Evolutionary conservation across 75 land plant species (phyloP), one percentile per base, ranked within the genome.

Genomic region (Sequoiadendron giganteum): DNA sequence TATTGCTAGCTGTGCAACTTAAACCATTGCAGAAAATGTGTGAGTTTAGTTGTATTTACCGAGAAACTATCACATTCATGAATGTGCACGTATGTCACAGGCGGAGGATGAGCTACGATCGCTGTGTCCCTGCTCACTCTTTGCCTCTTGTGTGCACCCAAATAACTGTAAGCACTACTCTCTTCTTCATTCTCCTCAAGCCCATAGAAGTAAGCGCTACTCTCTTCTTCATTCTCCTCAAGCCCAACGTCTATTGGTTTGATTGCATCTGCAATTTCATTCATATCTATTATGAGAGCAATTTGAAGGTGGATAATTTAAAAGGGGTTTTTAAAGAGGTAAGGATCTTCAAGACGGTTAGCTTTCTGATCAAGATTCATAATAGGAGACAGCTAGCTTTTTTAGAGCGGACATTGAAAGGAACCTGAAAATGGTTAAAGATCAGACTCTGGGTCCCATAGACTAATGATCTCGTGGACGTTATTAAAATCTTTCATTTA

Each of bases 41-140:
- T 39, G 73, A 7, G 47, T 2, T 40, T 18, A 10, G 9, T 43
- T 3, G 0, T 42, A 76, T 84, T 87, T 32, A 89, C 89, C 43
- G 85, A 88, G 85, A 89, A 89, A 25, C 55, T 48, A 10, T 43
- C 34, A 36, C 90, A 87, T 76, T 89, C 89, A 61, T 87, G 80
- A 25, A 89, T 25, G 54, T 89, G 85, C 16, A 89, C 4, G 75
- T 89, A 89, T 39, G 90, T 86, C 56, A 85, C 47, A 0, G n/a
- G 45, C 1, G 47, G 83, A 79, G 25, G 1, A 5, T 0, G 28
- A n/a, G 30, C 0, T 15, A 21, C 72, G 7, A 28, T 0, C 5
- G 30, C 32, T 68, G 72, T 28, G 28, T 21, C 1, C 0, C 30
- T 68, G 9, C 0, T 25, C 9, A 21, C 5, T 68, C 30, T 68